Conservation (phyloP, 345 rosid genomes). For the Xanthoceras sorbifolium region DNA sequence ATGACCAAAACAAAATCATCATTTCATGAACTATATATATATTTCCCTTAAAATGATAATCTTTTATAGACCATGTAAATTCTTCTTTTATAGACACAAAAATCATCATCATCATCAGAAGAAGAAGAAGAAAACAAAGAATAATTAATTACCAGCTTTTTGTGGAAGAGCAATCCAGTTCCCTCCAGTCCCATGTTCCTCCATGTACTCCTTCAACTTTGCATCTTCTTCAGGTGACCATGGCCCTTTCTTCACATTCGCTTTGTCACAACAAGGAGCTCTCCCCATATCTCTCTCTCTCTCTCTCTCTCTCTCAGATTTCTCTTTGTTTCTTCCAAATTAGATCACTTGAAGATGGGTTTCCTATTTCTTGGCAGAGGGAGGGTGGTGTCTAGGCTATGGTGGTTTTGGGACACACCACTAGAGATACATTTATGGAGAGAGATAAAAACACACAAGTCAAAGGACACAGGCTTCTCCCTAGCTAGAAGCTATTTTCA, state of each 20-base stretch:
- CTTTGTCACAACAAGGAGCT: conserved; percentile 94
- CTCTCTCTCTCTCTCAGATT: background rate
- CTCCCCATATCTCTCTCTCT: conserved; percentile 63
- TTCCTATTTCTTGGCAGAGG: background rate
- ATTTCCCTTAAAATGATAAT: too few relatives aligned
- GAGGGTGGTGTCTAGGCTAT: too few relatives aligned
- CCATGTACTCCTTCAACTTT: conserved; percentile 67
- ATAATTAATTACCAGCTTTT: conserved; percentile 57
- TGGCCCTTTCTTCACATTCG: conserved; percentile 87
- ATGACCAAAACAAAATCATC: background rate
- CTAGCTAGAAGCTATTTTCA: conserved; percentile 19
- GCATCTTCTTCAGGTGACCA: conserved; percentile 99
- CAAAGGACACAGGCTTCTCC: conserved; percentile 33
- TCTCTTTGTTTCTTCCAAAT: conserved; percentile 10
- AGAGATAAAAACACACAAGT: conserved; percentile 31
- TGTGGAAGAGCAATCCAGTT: conserved; percentile 88
- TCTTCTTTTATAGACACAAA: background rate
- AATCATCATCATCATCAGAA: too few relatives aligned
- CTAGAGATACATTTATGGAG: conserved; percentile 9
- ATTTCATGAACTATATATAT: background rate
- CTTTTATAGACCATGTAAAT: background rate
- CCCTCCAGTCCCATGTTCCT: conserved; percentile 66
- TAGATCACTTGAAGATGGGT: background rate
- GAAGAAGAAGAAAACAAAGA: background rate
- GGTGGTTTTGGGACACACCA: background rate